Evolutionary conservation across 495 filamentous ascomycete species (phyloP).

Genomic region (Annulohypoxylon nitens): DNA sequence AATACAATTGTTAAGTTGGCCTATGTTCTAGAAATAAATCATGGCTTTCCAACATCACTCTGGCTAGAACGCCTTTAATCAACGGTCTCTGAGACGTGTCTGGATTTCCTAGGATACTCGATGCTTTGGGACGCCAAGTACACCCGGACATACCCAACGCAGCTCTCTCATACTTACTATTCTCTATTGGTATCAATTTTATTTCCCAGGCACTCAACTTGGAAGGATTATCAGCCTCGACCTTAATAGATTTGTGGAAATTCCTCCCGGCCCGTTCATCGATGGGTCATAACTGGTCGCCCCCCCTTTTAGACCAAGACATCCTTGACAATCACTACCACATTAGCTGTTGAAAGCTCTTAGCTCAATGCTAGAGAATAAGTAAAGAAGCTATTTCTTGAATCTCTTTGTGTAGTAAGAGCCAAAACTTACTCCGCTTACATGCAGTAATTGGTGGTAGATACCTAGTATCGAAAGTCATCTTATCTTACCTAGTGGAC

Average conservation of each 20-base stretch:
- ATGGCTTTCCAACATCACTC: not conserved
- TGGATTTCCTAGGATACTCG: slow-evolving; percentile 15
- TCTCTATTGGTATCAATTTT: slow-evolving; percentile 6
- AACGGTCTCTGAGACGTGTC: slow-evolving; percentile 32
- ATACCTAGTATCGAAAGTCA: not conserved
- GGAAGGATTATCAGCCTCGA: slow-evolving; percentile 24
- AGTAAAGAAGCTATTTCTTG: slow-evolving; percentile 23
- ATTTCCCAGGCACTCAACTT: slow-evolving; percentile 28
- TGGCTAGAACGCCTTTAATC: not conserved
- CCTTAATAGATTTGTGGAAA: slow-evolving; percentile 34
- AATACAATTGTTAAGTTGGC: not conserved
- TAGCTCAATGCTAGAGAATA: slow-evolving; percentile 23
- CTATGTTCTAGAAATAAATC: not conserved
- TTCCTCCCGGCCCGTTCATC: slow-evolving; percentile 33
- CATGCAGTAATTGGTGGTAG: slow-evolving; percentile 7
- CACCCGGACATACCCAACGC: slow-evolving; percentile 12
- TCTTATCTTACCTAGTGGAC: slow-evolving; percentile 23
- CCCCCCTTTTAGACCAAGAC: slow-evolving; percentile 17
- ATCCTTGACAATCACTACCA: slow-evolving; percentile 33
- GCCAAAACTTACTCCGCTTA: slow-evolving; percentile 18
- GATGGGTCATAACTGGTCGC: slow-evolving; percentile 14
- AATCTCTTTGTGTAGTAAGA: slow-evolving; percentile 24
- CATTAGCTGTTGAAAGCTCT: slow-evolving; percentile 30
- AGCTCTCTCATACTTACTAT: slow-evolving; percentile 12
- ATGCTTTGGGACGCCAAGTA: slow-evolving; percentile 18